Evolutionary conservation across 208 protist genomes (phyloP).

Genomic region (Acanthamoeba polyphaga): DNA sequence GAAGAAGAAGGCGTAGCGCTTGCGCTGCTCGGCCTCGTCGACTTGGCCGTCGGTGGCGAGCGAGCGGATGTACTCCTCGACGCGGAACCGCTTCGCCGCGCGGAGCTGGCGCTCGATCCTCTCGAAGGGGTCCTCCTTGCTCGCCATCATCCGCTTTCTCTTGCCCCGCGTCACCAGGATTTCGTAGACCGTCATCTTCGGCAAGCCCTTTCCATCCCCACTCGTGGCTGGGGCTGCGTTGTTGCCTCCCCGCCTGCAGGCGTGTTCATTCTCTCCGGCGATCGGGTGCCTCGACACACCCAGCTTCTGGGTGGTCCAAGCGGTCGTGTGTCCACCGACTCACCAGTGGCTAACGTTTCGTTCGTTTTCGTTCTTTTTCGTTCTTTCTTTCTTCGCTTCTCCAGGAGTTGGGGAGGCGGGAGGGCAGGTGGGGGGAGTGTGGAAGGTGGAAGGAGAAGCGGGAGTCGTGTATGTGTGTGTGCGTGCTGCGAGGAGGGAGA

Average conservation of each 20-base stretch:
- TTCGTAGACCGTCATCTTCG: constrained; percentile 49
- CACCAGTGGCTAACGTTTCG: background rate
- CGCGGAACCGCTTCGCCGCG: constrained; percentile 46
- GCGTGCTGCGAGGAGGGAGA: no score
- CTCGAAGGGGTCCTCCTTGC: constrained; percentile 41
- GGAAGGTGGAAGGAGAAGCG: no score
- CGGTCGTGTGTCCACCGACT: no score
- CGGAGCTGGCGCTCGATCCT: constrained; percentile 35
- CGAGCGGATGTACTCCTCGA: constrained; percentile 51
- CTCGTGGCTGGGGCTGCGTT: background rate
- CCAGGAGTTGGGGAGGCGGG: background rate
- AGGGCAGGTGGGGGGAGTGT: no score
- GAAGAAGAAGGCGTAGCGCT: constrained; percentile 30
- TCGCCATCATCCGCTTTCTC: constrained; percentile 27
- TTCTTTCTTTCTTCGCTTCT: background rate
- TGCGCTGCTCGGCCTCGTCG: background rate
- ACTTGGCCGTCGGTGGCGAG: background rate
- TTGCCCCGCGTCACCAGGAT: constrained; percentile 26
- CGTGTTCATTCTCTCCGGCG: no score
- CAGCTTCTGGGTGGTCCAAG: no score
- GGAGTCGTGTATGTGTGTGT: no score
- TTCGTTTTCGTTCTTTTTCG: background rate
- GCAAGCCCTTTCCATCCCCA: background rate
- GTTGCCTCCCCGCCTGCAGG: background rate
- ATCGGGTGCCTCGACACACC: background rate